phyloP scores from a whole-genome alignment of 768 basidiomycete species.

The Tylopilus balloui region DNA sequence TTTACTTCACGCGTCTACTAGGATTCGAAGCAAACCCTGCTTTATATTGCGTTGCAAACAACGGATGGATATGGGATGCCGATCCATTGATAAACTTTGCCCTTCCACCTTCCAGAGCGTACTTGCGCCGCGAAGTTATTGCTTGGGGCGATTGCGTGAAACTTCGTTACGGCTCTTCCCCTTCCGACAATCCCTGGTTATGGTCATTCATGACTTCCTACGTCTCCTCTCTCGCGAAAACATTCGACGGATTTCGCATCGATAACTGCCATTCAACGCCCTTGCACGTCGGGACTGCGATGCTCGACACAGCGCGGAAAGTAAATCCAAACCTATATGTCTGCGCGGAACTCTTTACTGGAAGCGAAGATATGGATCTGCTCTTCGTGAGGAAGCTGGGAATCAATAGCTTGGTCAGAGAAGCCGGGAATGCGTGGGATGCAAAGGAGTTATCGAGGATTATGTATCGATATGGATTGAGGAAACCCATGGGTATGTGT shows the following conservation, averaged over 20 bases:
- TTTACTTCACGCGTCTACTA: slow-evolving; percentile 85
- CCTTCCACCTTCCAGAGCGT: slow-evolving; percentile 85
- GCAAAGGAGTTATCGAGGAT: slow-evolving; percentile 88
- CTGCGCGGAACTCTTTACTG: slow-evolving; percentile 96
- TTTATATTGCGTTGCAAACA: slow-evolving; percentile 86
- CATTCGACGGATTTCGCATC: slow-evolving; percentile 94
- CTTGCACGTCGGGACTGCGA: slow-evolving; percentile 87
- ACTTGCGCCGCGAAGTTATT: slow-evolving; percentile 93
- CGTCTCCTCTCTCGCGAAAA: slow-evolving; percentile 69
- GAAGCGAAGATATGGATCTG: slow-evolving; percentile 89
- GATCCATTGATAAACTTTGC: slow-evolving; percentile 96
- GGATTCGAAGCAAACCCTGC: slow-evolving; percentile 48
- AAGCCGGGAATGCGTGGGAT: slow-evolving; percentile 89
- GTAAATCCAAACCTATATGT: slow-evolving; percentile 93
- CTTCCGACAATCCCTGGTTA: slow-evolving; percentile 85
- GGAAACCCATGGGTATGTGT: slow-evolving; percentile 81
- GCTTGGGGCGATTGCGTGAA: slow-evolving; percentile 99
- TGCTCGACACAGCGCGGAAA: slow-evolving; percentile 88
- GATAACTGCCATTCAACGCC: slow-evolving; percentile 99
- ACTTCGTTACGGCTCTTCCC: slow-evolving; percentile 82
- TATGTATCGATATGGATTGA: slow-evolving; percentile 85
- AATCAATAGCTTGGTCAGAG: slow-evolving; percentile 89
- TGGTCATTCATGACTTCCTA: slow-evolving; percentile 91
- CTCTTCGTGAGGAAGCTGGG: slow-evolving; percentile 89
- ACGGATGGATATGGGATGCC: slow-evolving; percentile 99